Evolutionary conservation across 352 stramenopile genomes (phyloP).

Genomic region (Phytophthora palmivora): DNA sequence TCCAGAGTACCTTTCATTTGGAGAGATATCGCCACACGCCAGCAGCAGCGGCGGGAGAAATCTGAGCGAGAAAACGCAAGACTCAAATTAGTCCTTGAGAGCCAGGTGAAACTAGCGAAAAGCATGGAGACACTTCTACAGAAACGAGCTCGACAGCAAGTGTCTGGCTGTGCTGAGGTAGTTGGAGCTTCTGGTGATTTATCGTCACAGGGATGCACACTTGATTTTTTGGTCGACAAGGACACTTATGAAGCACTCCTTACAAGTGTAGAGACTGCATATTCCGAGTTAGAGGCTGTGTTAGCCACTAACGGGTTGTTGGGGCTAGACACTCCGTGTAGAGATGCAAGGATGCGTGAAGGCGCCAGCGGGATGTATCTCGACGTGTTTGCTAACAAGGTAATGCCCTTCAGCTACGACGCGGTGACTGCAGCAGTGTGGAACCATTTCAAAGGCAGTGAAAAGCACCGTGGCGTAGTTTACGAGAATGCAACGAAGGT

Average conservation of each 20-base stretch:
- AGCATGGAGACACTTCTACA: conserved; percentile 57
- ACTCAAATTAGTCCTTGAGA: conserved; percentile 52
- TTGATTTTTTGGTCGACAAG: conserved; percentile 42
- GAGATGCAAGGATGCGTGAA: conserved; percentile 42
- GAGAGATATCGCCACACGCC: conserved; percentile 51
- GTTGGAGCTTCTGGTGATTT: conserved; percentile 19
- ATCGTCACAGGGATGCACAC: conserved; percentile 24
- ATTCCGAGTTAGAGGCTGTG: conserved; percentile 35
- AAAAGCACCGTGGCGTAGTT: conserved; percentile 40
- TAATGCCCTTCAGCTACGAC: conserved; percentile 39
- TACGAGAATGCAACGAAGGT: conserved; percentile 44
- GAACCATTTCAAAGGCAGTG: conserved; percentile 42
- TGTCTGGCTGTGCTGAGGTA: conserved; percentile 38
- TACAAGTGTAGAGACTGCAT: conserved; percentile 39
- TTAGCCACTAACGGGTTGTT: conserved; percentile 38
- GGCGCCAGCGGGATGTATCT: conserved; percentile 40
- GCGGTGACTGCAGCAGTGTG: conserved; percentile 36
- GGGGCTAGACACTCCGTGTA: conserved; percentile 26
- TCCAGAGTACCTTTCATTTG: conserved; percentile 36
- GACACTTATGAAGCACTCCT: conserved; percentile 41
- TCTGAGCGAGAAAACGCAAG: conserved; percentile 60
- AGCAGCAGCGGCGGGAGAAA: conserved; percentile 49
- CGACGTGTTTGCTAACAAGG: conserved; percentile 45
- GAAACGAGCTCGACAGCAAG: conserved; percentile 43
- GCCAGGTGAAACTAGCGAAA: conserved; percentile 58